phyloP scores from a whole-genome alignment of 208 protist species.

The Crithidia expoeki region DNA sequence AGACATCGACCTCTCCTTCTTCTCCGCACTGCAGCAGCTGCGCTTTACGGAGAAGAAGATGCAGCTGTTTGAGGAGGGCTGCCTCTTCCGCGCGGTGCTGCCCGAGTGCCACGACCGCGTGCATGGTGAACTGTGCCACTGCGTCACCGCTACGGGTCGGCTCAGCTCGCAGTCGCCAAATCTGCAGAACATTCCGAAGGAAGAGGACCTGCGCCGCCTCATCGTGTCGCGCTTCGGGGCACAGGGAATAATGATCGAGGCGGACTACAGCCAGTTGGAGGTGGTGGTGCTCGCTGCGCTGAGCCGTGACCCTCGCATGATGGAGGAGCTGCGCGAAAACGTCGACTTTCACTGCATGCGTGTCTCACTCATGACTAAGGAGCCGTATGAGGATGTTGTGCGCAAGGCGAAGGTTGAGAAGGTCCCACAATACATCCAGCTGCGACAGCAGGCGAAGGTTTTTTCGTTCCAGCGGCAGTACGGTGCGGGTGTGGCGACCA shows the following conservation, averaged over 20 bases:
- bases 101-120: conserved; percentile 85
- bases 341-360: conserved; percentile 92
- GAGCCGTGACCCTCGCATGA: conserved; percentile 84
- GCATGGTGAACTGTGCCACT: conserved; percentile 90
- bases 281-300: conserved; percentile 90
- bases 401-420: conserved; percentile 83
- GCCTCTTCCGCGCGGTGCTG: conserved; percentile 86
- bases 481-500: conserved; percentile 80
- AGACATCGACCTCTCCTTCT: conserved; percentile 88
- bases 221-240: conserved; percentile 86
- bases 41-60: conserved; percentile 92
- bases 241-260: conserved; percentile 88
- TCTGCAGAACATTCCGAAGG: conserved; percentile 89
- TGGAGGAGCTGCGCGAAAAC: conserved; percentile 83
- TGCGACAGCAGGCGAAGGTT: conserved; percentile 91
- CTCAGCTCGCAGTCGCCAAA: conserved; percentile 90
- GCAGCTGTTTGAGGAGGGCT: conserved; percentile 90
- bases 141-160: conserved; percentile 86
- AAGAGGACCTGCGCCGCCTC: conserved; percentile 82
- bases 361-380: conserved; percentile 89
- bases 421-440: conserved; percentile 86
- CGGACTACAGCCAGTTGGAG: conserved; percentile 92
- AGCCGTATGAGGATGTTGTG: conserved; percentile 89
- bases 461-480: conserved; percentile 94
- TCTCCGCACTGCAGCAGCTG: conserved; percentile 87